Base-by-base conservation (phyloP, 2,329 filamentous ascomycete genomes). In the Chaetomiaceae sp. region DNA sequence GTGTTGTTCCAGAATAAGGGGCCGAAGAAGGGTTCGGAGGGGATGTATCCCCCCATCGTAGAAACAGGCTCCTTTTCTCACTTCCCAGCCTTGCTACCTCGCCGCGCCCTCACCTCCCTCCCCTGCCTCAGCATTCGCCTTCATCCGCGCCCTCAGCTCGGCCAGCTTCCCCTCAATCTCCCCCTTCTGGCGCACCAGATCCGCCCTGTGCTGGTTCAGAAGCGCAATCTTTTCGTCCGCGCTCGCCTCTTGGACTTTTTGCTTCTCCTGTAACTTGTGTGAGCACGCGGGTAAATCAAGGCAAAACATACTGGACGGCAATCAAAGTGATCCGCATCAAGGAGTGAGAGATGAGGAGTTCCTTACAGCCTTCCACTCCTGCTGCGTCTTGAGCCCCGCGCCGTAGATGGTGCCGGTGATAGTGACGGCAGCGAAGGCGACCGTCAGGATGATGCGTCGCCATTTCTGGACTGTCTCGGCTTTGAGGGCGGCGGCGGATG, bases 341-440 rank as follows among this genome's bases (percentile, higher is more conserved):
- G 8, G 17, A 29, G 38, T 25, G 20, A 14, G 38, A 37, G 25
- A 19, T 11, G n/a, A 4, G 23, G 5, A 23, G 11, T 23, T 36
- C n/a, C 57, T 23, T 59, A 65, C 64, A 8, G 56, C 47, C 37
- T 62, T 61, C 40, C 47, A 54, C 50, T 70, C 63, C 14, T 61
- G 54, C 37, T 61, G 61, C 31, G 58, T 60, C 62, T 71, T 71
- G 37, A 71, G 59, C 3, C 63, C 61, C 4, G 69, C 69, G 33
- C 69, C 69, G 53, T 65, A 68, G 22, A 68, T 55, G 5, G 63
- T 64, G 47, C 68, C 68, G 2, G 61, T 61, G 36, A 65, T 59
- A 31, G 63, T 66, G 42, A 67, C 60, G 49, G 64, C 63, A 11
- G 66, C 61, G 8, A 69, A 63, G 31, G 58, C 60, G 22, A 55